phyloP scores from a whole-genome alignment of 257 asterid genomes.

The Petunia secreta region DNA sequence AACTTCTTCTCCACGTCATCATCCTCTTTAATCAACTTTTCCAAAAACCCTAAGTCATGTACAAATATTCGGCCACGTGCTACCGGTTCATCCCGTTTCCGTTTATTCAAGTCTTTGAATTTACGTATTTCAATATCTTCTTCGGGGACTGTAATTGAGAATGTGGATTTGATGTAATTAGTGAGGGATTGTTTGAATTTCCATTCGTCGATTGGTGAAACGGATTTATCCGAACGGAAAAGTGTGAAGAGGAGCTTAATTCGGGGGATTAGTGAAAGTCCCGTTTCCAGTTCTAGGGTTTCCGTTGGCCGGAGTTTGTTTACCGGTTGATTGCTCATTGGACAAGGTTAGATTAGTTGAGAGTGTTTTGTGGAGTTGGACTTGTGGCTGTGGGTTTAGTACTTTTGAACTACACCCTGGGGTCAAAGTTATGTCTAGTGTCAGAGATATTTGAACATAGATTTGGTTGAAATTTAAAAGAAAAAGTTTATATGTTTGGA shows the following conservation, averaged over 20 bases:
- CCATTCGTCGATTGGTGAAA: constrained; percentile 85
- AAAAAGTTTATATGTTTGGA: too few species aligned
- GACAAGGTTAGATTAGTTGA: constrained; percentile 16
- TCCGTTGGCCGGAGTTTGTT: constrained; percentile 54
- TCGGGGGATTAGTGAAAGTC: constrained; percentile 73
- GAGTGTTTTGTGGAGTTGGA: not conserved
- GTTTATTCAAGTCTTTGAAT: constrained; percentile 75
- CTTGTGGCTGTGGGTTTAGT: not conserved
- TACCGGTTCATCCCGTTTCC: constrained; percentile 94
- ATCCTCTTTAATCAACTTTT: constrained; percentile 34
- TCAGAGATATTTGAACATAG: too few species aligned
- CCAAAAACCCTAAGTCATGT: constrained; percentile 72
- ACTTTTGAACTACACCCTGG: not conserved
- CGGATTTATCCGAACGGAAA: constrained; percentile 85
- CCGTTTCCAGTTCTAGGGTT: constrained; percentile 63
- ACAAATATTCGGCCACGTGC: constrained; percentile 72
- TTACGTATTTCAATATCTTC: constrained; percentile 63
- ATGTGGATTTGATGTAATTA: constrained; percentile 63
- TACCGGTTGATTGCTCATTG: constrained; percentile 36
- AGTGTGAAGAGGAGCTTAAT: constrained; percentile 65
- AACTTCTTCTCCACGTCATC: constrained; percentile 51
- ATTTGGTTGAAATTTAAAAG: too few species aligned
- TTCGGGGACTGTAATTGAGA: constrained; percentile 55
- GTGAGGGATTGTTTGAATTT: constrained; percentile 78
- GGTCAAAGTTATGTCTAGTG: too few species aligned